phyloP scores from a whole-genome alignment of 352 stramenopile genomes.

The Elongisporangium anandrum region DNA sequence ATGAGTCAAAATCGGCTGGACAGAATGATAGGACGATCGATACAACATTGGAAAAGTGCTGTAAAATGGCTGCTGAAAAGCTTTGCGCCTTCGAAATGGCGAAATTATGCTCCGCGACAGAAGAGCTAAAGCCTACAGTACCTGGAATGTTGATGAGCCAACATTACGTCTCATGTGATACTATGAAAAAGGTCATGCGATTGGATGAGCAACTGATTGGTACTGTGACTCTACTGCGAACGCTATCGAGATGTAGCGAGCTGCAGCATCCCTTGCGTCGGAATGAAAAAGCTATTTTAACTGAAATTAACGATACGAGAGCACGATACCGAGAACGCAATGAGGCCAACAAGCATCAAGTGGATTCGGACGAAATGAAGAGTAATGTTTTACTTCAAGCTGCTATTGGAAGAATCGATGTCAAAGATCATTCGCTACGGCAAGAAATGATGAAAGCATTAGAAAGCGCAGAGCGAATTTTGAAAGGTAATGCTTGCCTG shows the following conservation, averaged over 20 bases:
- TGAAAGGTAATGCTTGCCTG: slow-evolving; percentile 12
- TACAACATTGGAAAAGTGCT: neutral
- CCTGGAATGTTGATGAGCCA: slow-evolving; percentile 65
- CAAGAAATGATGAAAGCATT: slow-evolving; percentile 14
- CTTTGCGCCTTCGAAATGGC: slow-evolving; percentile 28
- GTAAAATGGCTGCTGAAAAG: neutral
- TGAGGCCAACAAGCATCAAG: slow-evolving; percentile 5
- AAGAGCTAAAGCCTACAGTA: slow-evolving; percentile 21
- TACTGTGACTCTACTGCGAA: slow-evolving; percentile 13
- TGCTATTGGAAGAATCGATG: slow-evolving; percentile 9
- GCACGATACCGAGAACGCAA: slow-evolving; percentile 10
- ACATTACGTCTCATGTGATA: slow-evolving; percentile 48
- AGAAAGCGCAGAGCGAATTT: slow-evolving; percentile 14
- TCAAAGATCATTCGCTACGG: slow-evolving; percentile 11
- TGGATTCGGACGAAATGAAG: slow-evolving; percentile 18
- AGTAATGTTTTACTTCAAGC: slow-evolving; percentile 34
- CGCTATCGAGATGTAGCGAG: slow-evolving; percentile 22
- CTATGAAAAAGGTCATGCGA: slow-evolving; percentile 51
- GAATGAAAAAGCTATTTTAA: slow-evolving; percentile 24
- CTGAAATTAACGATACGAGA: slow-evolving; percentile 16
- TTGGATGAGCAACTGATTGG: slow-evolving; percentile 4
- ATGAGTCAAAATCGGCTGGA: neutral
- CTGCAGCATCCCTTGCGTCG: slow-evolving; percentile 19
- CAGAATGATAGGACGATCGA: neutral
- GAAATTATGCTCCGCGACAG: slow-evolving; percentile 12